Evolutionary conservation across 179 eudicot species (phyloP), one percentile per base, ranked within the genome.

Genomic region (Gypsophila paniculata): DNA sequence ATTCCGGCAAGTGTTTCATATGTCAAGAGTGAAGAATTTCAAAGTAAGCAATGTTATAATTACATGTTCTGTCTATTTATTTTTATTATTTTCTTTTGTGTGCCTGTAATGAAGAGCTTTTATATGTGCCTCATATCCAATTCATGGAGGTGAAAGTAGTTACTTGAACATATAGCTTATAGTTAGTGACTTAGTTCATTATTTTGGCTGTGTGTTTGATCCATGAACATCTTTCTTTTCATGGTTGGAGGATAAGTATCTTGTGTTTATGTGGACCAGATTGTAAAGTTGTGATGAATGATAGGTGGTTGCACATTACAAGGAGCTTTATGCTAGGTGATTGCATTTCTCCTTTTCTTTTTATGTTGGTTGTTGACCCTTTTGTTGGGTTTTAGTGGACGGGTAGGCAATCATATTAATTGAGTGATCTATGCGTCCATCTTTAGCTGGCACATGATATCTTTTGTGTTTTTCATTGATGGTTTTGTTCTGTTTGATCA

Each of bases 1-100:
- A 19, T 83, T 83, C n/a, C 77, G 71, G 49, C 86, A 82, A 70
- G 88, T 85, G 36, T 70, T 85, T 68, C 72, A 52, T 73, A 46
- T 73, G 66, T 70, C 76, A 59, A 75, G 79, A 61, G 82, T 77
- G 71, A 77, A 76, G 75, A 77, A 78, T 46, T 81, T 80, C 49
- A 77, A 79, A 77, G 90, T 85, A 77, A 71, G 84, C 74, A 53
- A 18, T 26, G 70, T 52, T 51, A 17, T 51, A 68, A 29, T 6
- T 29, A 68, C 18, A 17, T 51, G 4, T 32, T 8, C 2, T 3
- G 42, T 9, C 17, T 6, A 52, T 51, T 52, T 52, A 51, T 23
- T 9, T 42, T 42, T 2, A 2, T 42, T 6, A 2, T 9, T 6
- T 42, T 42, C 6, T 42, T 6, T 6, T 9, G 0, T 42, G 1